phyloP scores from a whole-genome alignment of 2,329 filamentous ascomycete species.

The Epichloe aotearoae region DNA sequence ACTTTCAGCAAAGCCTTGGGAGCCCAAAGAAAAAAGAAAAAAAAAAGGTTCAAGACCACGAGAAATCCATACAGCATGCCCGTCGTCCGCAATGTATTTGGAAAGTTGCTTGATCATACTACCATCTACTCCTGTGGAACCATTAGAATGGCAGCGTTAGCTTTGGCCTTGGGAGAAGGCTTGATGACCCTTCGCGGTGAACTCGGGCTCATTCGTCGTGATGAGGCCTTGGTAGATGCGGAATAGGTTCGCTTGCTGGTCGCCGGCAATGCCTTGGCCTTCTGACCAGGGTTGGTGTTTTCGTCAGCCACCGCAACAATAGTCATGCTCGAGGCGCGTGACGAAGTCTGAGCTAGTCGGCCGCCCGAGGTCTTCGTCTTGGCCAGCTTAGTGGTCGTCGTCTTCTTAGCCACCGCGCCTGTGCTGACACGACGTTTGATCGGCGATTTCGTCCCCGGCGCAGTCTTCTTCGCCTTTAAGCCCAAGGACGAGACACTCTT shows the following conservation, averaged over 20 bases:
- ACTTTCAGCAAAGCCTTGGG: no score
- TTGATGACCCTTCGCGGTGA: slow-evolving; percentile 5
- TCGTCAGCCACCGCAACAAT: slow-evolving; percentile 8
- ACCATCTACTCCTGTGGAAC: neutral
- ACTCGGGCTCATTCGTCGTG: neutral
- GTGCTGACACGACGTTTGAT: slow-evolving; percentile 15
- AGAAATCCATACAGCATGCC: neutral
- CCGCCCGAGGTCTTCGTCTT: slow-evolving; percentile 7
- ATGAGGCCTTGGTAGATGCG: neutral
- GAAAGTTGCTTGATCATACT: no score
- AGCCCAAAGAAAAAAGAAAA: neutral
- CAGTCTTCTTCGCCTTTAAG: slow-evolving; percentile 14
- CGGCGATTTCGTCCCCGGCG: neutral
- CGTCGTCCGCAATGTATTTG: no score
- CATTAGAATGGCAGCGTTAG: slow-evolving; percentile 4
- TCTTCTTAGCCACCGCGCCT: slow-evolving; percentile 16
- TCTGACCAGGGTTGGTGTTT: neutral
- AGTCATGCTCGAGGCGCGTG: slow-evolving; percentile 9
- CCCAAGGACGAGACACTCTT: slow-evolving; percentile 16
- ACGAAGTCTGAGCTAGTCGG: slow-evolving; percentile 4
- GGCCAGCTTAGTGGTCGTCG: slow-evolving; percentile 11
- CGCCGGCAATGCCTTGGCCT: neutral
- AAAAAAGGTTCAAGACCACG: neutral
- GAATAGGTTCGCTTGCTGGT: neutral
- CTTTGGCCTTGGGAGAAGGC: slow-evolving; percentile 7